Evolutionary conservation across 495 filamentous ascomycete genomes (phyloP).

Genomic region (Amniculicola lignicola): DNA sequence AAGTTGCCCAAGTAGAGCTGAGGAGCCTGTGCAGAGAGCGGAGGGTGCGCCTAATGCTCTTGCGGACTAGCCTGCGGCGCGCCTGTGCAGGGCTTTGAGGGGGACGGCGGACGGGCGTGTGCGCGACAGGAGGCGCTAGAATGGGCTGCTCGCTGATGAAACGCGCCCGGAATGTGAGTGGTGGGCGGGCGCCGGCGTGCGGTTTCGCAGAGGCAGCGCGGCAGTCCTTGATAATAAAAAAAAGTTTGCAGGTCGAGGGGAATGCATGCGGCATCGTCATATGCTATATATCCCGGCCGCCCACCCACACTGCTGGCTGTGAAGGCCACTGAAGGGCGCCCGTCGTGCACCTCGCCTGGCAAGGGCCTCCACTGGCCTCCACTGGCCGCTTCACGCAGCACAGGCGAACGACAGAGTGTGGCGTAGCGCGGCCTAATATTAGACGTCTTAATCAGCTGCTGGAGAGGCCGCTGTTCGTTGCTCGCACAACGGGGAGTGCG

Average conservation of each 20-base stretch:
- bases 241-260: background rate
- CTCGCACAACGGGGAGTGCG: too few species aligned
- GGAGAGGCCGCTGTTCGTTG: too few species aligned
- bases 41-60: constrained; percentile 11
- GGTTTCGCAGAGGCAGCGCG: background rate
- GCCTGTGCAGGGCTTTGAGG: constrained; percentile 4
- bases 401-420: too few species aligned
- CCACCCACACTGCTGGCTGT: background rate
- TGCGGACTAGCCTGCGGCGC: constrained; percentile 6
- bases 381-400: too few species aligned
- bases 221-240: background rate
- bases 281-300: background rate
- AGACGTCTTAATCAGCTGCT: too few species aligned
- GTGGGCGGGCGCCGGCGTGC: too few species aligned
- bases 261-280: background rate
- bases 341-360: too few species aligned
- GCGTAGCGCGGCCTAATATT: too few species aligned
- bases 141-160: background rate
- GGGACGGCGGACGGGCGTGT: background rate
- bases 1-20: constrained; percentile 14
- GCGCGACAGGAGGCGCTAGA: constrained; percentile 11
- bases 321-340: too few species aligned
- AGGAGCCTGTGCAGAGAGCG: too few species aligned
- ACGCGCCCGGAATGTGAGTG: constrained; percentile 11
- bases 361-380: too few species aligned